Conservation (phyloP, 306 rosid species). For the Quercus glauca region DNA sequence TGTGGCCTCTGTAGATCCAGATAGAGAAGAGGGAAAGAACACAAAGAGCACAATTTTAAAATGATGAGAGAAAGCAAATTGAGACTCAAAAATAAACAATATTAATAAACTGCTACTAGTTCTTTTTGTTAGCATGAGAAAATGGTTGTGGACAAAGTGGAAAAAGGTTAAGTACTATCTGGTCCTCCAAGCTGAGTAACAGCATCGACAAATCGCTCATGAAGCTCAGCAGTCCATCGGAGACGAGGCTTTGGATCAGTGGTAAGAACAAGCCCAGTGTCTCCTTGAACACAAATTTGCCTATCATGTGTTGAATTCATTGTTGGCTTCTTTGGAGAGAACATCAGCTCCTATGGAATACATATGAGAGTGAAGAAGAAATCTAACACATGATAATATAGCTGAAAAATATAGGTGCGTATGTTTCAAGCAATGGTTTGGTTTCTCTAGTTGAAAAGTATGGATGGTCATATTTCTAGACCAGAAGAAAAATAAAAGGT, state of each 20-base stretch:
- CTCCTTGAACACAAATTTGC: neutral
- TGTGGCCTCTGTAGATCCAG: neutral
- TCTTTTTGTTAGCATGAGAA: neutral
- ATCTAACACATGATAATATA: neutral
- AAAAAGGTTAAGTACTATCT: slow-evolving; percentile 1
- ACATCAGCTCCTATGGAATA: neutral
- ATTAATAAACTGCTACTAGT: neutral
- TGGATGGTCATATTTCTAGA: neutral
- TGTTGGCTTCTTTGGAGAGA: neutral
- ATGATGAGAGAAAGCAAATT: neutral
- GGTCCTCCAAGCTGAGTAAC: slow-evolving; percentile 10
- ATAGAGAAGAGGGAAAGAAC: neutral
- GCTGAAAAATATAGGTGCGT: neutral
- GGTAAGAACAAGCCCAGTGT: neutral
- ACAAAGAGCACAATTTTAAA: neutral
- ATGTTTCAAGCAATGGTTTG: neutral
- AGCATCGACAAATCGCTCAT: slow-evolving; percentile 10
- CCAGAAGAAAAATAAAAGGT: neutral
- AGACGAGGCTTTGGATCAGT: slow-evolving; percentile 1
- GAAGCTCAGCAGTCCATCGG: slow-evolving; percentile 3
- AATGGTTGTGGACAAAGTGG: neutral
- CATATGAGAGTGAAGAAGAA: neutral
- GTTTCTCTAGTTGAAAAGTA: neutral
- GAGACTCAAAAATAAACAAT: neutral
- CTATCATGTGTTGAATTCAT: neutral